These are phyloP conservation scores for Eucalyptus tenuipes DNA, from an alignment of 345 rosid genomes.

Conservation along the genomic window DNA sequence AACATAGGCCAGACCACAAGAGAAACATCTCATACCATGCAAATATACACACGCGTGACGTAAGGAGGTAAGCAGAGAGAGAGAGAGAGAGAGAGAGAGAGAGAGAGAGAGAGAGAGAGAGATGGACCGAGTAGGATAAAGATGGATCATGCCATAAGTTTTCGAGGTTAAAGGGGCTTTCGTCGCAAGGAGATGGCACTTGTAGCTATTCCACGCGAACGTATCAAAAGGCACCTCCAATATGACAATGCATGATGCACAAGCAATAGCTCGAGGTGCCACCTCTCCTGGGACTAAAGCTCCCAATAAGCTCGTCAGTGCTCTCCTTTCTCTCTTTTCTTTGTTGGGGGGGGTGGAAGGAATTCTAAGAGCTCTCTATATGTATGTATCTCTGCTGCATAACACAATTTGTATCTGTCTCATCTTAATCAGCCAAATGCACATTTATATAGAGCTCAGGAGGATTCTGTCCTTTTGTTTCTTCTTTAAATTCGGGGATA, in stretches of 20 bases:
- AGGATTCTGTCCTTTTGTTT: neutral
- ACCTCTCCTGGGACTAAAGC: neutral
- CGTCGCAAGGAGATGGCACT: neutral
- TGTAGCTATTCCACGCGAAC: neutral
- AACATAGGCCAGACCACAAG: neutral
- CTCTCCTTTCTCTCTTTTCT: neutral
- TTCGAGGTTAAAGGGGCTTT: neutral
- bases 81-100: neutral
- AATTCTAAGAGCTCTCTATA: neutral
- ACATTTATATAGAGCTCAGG: neutral
- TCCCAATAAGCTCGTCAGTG: neutral
- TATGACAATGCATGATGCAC: neutral
- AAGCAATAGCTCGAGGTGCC: neutral
- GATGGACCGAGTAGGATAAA: neutral
- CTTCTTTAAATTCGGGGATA: neutral
- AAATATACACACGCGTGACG: fast-evolving
- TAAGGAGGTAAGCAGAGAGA: neutral
- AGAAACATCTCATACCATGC: neutral
- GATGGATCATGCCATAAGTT: neutral
- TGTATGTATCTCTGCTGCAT: neutral
- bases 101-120: neutral
- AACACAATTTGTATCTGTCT: neutral
- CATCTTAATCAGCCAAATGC: neutral
- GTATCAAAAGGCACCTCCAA: neutral
- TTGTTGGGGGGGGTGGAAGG: neutral